phyloP scores from a whole-genome alignment of 306 rosid species.

The Citrullus colocynthis region DNA sequence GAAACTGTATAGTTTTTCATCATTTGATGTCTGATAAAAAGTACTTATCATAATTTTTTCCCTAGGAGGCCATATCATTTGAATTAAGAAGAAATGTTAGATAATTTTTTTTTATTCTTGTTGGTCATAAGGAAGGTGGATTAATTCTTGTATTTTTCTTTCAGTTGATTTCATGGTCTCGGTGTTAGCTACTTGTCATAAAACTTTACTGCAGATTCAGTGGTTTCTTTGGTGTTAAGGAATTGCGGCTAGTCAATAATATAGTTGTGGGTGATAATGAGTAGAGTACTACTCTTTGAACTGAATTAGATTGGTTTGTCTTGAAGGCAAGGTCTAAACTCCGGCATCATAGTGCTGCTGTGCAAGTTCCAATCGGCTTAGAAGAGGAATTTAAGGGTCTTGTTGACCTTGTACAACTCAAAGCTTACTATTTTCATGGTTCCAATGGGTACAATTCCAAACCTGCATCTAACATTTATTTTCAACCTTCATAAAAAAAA shows the following conservation, averaged over 20 bases:
- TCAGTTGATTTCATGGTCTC: not conserved
- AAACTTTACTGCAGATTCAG: not conserved
- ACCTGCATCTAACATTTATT: not conserved
- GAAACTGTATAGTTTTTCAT: not conserved
- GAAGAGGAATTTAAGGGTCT: conserved; percentile 93
- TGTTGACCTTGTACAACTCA: conserved; percentile 76
- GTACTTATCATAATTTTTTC: not conserved
- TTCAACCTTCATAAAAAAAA: not conserved
- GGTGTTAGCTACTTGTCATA: not conserved
- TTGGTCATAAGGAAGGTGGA: not conserved
- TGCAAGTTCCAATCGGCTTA: conserved; percentile 94
- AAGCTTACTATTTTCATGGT: conserved; percentile 81
- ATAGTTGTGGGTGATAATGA: not conserved
- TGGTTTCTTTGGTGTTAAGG: not conserved
- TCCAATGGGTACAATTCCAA: conserved; percentile 58
- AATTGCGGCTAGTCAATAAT: not conserved
- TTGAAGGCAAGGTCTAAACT: conserved; percentile 90
- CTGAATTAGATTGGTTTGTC: conserved; percentile 18
- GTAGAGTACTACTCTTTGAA: not conserved
- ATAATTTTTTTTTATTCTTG: not conserved
- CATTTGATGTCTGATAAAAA: not conserved
- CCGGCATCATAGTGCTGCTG: conserved; percentile 91
- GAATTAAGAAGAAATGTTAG: not conserved
- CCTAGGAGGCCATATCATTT: not conserved
- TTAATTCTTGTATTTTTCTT: not conserved